Evolutionary conservation across 1,284 basidiomycete genomes (phyloP).

Genomic region (Neotropicomus parvogracilis): DNA sequence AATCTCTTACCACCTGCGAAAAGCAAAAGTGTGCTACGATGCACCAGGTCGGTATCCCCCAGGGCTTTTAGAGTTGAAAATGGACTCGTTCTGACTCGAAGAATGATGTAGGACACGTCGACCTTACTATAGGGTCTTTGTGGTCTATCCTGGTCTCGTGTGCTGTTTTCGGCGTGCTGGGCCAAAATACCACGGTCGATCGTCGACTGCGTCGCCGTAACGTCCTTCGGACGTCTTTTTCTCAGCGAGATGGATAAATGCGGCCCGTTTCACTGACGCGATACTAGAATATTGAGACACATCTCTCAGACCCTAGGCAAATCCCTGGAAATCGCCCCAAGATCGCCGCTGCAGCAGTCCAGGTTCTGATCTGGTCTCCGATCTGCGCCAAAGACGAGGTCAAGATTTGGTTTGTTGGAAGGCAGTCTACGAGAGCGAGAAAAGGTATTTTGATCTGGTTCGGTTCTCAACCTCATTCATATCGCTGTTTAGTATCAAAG

Average conservation of each 20-base stretch:
- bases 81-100: background rate
- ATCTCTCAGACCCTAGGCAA: conserved; percentile 79
- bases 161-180: conserved; percentile 94
- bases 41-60: conserved; percentile 70
- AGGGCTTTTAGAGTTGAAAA: background rate
- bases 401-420: conserved; percentile 93
- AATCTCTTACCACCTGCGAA: conserved; percentile 57
- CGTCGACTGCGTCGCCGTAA: conserved; percentile 97
- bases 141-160: conserved; percentile 94
- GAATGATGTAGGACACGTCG: conserved; percentile 77
- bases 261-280: conserved; percentile 3
- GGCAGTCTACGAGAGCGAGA: conserved; percentile 88
- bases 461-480: background rate
- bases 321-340: conserved; percentile 95
- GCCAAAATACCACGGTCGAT: conserved; percentile 99
- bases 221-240: conserved; percentile 93
- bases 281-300: background rate
- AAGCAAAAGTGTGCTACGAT: conserved; percentile 87
- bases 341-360: conserved; percentile 93
- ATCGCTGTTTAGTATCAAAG: conserved; percentile 53
- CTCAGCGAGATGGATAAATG: conserved; percentile 99
- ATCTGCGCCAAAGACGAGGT: conserved; percentile 92
- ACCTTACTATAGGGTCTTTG: conserved; percentile 99
- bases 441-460: conserved; percentile 65
- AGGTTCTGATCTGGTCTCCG: conserved; percentile 95